Evolutionary conservation across 345 rosid species (phyloP).

Genomic region (Schrenkiella parvula): DNA sequence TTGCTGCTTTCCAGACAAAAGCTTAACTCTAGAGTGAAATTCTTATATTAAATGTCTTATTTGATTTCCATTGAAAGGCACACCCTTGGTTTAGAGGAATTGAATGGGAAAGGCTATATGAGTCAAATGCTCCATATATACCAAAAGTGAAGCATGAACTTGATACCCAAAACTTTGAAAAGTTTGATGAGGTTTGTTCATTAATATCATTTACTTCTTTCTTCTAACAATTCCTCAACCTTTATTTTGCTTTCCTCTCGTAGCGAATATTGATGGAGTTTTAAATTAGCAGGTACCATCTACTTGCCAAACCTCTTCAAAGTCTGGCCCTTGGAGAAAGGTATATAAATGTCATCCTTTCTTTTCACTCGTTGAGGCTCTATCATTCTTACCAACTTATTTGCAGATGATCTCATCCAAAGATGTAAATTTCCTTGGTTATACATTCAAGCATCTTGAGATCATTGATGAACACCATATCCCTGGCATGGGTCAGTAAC

Average conservation of each 20-base stretch:
- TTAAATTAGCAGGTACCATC: conserved; percentile 3
- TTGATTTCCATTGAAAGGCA: conserved; percentile 28
- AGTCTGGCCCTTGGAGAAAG: conserved; percentile 63
- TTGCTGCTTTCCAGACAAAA: neutral
- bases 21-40: neutral
- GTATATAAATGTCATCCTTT: conserved; percentile 18
- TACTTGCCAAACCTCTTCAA: conserved; percentile 36
- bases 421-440: conserved; percentile 74
- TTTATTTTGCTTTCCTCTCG: neutral
- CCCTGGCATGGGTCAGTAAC: conserved; percentile 65
- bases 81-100: conserved; percentile 60
- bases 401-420: conserved; percentile 77
- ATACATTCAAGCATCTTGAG: conserved; percentile 77
- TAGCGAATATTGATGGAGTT: neutral
- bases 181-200: conserved; percentile 60
- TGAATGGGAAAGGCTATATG: conserved; percentile 60
- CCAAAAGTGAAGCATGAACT: conserved; percentile 62
- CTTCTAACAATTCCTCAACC: neutral
- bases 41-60: neutral
- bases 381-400: neutral
- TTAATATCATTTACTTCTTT: neutral
- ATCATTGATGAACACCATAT: conserved; percentile 71
- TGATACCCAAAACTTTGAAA: conserved; percentile 66
- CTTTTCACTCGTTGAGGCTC: neutral
- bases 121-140: conserved; percentile 56